Base-by-base conservation (phyloP, 768 basidiomycete species). In the Grammothele lineata region DNA sequence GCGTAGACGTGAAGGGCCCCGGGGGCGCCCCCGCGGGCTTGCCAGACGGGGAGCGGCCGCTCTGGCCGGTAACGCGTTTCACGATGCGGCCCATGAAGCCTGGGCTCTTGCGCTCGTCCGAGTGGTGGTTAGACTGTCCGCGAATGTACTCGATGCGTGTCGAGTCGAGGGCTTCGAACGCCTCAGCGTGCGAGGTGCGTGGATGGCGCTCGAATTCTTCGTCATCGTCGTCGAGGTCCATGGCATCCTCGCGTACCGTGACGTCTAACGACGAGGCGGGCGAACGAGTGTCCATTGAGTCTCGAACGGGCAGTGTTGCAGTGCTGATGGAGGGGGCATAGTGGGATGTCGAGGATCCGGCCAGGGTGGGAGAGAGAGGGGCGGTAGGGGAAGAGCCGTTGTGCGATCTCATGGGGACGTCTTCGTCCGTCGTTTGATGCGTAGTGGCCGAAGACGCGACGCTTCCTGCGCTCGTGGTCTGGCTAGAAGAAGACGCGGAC, bases 141-240 rank as follows among this genome's bases (percentile, higher is more conserved):
- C 59, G 56, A 27, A 58, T 43, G 47, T 57, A 56, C 45, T 60
- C 64, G 45, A 61, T 57, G 37, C 50, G 60, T 40, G 40, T 62
- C 43, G 57, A 61, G 53, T 66, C 65, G 36, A 67, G 59, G 7
- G 67, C 65, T 6, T 58, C 65, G 43, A 66, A 69, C 0, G 68
- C 68, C 45, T 69, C 68, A 1, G 62, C 62, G 43, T 69, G 65
- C 3, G 64, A 64, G 2, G 64, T 67, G 22, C 65, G 63, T 23
- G 58, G 60, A 14, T 50, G 43, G 14, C 43, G 53, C n/a, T n/a
- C n/a, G n/a, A n/a, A n/a, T n/a, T n/a, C n/a, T n/a, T n/a, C n/a
- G 4, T 57, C 46, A 11, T 60, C 59, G 18, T 67, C 66, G 33
- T 53, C 51, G 9, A 47, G 42, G 27, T 63, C 61, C 38, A 53